Percentiles rank a stretch among this genome's conserved stretches.
phyloP scores from a whole-genome alignment of 2,329 filamentous ascomycete genomes.

The Zymoseptoria passerinii region DNA sequence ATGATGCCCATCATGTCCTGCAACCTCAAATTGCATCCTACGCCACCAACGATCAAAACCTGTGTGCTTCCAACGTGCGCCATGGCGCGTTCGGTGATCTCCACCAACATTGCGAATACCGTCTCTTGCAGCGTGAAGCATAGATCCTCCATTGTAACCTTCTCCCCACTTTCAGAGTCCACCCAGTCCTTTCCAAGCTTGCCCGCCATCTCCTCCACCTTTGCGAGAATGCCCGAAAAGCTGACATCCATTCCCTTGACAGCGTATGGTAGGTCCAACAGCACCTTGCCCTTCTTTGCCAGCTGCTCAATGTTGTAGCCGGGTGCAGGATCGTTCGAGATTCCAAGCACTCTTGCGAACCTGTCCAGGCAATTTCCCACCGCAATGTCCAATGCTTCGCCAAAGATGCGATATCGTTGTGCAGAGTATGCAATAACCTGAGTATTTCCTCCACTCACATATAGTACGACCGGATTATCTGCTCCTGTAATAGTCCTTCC shows the following conservation, averaged over 20 bases:
- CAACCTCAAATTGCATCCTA: constrained; percentile 86
- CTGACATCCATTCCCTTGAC: constrained; percentile 99
- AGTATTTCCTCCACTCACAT: constrained; percentile 92
- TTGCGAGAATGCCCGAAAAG: constrained; percentile 84
- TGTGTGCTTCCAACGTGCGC: constrained; percentile 86
- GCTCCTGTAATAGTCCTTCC: constrained; percentile 86
- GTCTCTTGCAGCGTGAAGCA: constrained; percentile 96
- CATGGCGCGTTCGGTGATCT: constrained; percentile 98
- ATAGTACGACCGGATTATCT: constrained; percentile 84
- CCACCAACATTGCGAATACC: constrained; percentile 91
- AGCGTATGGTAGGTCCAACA: constrained; percentile 86
- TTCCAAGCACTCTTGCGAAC: constrained; percentile 82
- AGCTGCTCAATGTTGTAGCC: constrained; percentile 98
- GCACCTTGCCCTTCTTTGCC: constrained; percentile 60
- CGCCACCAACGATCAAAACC: constrained; percentile 90
- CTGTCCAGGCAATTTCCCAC: constrained; percentile 96
- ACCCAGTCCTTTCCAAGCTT: constrained; percentile 45
- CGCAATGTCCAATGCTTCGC: constrained; percentile 93
- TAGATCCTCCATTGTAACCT: constrained; percentile 71
- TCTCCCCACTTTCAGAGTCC: constrained; percentile 43
- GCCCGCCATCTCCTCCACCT: constrained; percentile 69
- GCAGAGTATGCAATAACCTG: constrained; percentile 96
- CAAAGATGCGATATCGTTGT: constrained; percentile 93
- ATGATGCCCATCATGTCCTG: constrained; percentile 99
- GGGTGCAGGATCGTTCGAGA: constrained; percentile 91